Evolutionary conservation across 768 basidiomycete genomes (phyloP), one percentile per base, ranked within the genome.

Genomic region (Collybiopsis luxurians): DNA sequence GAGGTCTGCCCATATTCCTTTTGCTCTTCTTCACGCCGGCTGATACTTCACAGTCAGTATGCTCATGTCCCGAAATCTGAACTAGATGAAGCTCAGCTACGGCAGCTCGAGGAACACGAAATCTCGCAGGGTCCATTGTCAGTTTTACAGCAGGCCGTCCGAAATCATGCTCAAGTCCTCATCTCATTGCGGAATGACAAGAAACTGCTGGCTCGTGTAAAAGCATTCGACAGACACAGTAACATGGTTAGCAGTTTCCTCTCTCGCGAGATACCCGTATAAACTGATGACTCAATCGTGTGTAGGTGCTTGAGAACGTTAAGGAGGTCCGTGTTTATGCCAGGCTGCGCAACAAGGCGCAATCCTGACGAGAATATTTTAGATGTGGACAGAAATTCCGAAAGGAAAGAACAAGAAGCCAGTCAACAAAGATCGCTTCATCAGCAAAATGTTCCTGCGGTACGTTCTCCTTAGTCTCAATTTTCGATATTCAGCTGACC

Each of bases 371-470:
- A 13, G 5, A 13, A 34, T 13, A 34, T 34, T 34, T 13, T 60
- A 99, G 94, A 98, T 98, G 96, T 98, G 97, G 97, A 98, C 95
- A 21, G 97, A 99, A 71, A 72, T 87, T 46, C 97, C 97, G 19
- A 98, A 98, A 73, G 95, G 94, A 39, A 98, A 98, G 77, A 94
- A 94, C 69, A 98, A 97, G 79, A 98, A 98, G 69, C 92, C 97
- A 6, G 87, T 98, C 56, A 98, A 98, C 79, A 98, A 98, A 75
- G 97, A 98, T 74, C 84, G 97, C 47, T 99, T 98, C 78, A 96
- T 99, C 71, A 96, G 94, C 71, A 99, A 98, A 77, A 96, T 99
- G 94, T 98, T 96, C 74, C 75, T 98, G 60, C 83, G 93, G 91
- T 90, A 65, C 51, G 85, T 71, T 2, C 30, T 47, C 40, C 55